Conservation (phyloP, 2,329 filamentous ascomycete species). For the Neofusicoccum kwambonambiense region DNA sequence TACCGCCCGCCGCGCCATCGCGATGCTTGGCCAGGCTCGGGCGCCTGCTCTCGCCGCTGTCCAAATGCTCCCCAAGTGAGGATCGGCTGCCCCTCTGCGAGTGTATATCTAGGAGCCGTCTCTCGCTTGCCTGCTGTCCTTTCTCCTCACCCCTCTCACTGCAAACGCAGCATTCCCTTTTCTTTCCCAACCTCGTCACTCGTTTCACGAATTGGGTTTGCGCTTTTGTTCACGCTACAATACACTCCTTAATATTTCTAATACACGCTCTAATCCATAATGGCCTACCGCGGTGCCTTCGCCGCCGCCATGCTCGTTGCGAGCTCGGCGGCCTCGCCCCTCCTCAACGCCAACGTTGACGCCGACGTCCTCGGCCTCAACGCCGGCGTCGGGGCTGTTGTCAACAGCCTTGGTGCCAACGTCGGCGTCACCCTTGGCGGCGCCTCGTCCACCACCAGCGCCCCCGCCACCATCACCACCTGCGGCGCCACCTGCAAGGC, state of each 20-base stretch:
- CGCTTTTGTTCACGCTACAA: not conserved
- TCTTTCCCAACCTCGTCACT: slow-evolving; percentile 17
- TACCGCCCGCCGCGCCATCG: not conserved
- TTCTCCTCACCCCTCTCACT: slow-evolving; percentile 16
- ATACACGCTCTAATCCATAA: slow-evolving; percentile 4
- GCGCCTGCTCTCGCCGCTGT: not conserved
- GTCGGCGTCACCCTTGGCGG: not conserved
- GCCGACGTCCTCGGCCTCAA: not conserved
- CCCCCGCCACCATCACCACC: not conserved
- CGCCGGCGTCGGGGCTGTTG: too few relatives aligned
- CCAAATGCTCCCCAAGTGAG: not conserved
- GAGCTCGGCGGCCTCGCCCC: not conserved
- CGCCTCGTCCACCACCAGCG: not conserved
- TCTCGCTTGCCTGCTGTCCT: not conserved
- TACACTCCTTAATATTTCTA: slow-evolving; percentile 8
- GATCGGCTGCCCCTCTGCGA: not conserved
- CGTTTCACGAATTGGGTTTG: slow-evolving; percentile 17
- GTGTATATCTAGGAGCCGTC: slow-evolving; percentile 10
- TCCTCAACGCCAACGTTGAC: slow-evolving; percentile 7
- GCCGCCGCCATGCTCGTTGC: slow-evolving; percentile 14
- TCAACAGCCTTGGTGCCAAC: not conserved
- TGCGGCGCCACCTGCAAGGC: slow-evolving; percentile 12
- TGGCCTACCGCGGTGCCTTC: slow-evolving; percentile 13
- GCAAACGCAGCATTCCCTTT: slow-evolving; percentile 2
- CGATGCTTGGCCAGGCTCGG: not conserved